Conservation (phyloP, 306 rosid genomes). For the Cajanus cajan region DNA sequence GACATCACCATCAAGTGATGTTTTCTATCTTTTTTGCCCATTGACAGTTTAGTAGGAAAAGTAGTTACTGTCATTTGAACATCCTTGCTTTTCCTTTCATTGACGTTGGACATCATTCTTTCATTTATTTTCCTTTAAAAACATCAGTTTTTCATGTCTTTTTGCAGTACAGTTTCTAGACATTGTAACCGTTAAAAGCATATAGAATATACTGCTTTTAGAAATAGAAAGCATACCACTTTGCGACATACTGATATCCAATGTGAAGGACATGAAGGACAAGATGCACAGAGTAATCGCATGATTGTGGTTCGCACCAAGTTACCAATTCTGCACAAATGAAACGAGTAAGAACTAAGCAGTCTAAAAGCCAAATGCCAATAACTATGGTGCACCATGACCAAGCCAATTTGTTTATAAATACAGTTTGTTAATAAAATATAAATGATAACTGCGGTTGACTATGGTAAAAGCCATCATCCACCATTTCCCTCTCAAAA, state of each 20-base stretch:
- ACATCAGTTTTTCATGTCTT: neutral
- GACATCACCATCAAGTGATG: neutral
- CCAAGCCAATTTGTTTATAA: neutral
- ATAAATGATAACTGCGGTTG: conserved; percentile 19
- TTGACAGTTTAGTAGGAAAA: neutral
- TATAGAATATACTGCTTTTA: conserved; percentile 11
- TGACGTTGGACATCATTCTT: no score
- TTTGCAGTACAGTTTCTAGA: conserved; percentile 13
- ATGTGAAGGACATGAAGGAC: conserved; percentile 81
- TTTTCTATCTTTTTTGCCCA: neutral
- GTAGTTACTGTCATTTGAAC: neutral
- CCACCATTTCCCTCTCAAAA: neutral
- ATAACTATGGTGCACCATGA: neutral
- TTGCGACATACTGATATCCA: conserved; percentile 90
- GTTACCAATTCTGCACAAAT: conserved; percentile 68
- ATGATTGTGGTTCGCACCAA: conserved; percentile 73
- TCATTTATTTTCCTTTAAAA: neutral
- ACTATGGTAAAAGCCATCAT: neutral
- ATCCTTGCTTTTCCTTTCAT: no score
- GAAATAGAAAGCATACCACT: conserved; percentile 59
- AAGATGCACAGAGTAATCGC: conserved; percentile 90
- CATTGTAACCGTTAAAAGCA: neutral
- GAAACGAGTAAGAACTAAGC: conserved; percentile 11
- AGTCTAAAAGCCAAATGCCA: conserved; percentile 8
- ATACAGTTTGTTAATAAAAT: neutral